Evolutionary conservation across 139 green algal species (phyloP).

Genomic region (Haematococcus lacustris): DNA sequence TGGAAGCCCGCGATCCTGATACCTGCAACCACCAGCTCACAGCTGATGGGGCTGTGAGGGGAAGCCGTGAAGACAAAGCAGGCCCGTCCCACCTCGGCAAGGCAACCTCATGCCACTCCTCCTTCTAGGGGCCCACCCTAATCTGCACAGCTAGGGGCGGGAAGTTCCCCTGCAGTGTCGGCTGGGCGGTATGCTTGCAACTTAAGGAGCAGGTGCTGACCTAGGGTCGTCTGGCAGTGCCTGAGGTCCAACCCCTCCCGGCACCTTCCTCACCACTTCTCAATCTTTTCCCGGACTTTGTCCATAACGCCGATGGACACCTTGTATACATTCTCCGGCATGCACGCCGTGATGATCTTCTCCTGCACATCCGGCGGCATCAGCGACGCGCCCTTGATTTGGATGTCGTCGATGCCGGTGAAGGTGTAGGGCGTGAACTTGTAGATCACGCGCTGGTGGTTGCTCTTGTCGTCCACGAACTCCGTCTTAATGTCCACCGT

Average conservation of each 20-base stretch:
- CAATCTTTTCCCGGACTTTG: conserved; percentile 44
- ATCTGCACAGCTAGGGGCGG: too few species aligned
- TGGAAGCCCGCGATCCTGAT: conserved; percentile 50
- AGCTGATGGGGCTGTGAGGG: too few species aligned
- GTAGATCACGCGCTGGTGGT: conserved; percentile 54
- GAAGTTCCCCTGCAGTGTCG: too few species aligned
- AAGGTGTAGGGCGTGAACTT: conserved; percentile 45
- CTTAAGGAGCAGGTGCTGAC: too few species aligned
- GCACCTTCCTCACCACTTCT: conserved; percentile 56
- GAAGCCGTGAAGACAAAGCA: too few species aligned
- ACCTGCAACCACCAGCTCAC: conserved; percentile 31
- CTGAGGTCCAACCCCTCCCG: too few species aligned
- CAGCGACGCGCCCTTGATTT: conserved; percentile 44
- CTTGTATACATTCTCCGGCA: conserved; percentile 38
- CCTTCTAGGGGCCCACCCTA: too few species aligned
- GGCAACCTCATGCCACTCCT: too few species aligned
- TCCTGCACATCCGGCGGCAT: conserved; percentile 29
- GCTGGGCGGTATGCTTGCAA: too few species aligned
- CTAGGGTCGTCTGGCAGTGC: too few species aligned
- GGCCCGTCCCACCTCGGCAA: too few species aligned
- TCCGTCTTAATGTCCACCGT: conserved; percentile 44
- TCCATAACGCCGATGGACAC: conserved; percentile 54
- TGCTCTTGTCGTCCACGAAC: conserved; percentile 43
- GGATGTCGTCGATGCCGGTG: conserved; percentile 42
- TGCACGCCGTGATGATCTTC: conserved; percentile 28